phyloP scores from a whole-genome alignment of 306 rosid genomes.

The Nissolia schottii region DNA sequence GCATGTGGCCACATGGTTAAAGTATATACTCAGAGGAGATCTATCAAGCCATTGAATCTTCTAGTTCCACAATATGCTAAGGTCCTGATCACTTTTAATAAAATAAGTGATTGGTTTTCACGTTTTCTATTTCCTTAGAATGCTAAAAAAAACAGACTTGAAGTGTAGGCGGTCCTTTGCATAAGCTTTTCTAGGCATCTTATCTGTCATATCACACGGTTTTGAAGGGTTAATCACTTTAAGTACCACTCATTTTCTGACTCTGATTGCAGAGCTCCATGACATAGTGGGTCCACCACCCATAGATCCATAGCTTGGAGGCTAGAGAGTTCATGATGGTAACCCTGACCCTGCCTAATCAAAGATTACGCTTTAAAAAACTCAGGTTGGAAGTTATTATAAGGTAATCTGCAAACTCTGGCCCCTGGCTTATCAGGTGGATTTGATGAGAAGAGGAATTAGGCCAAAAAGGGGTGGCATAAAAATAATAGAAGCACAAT shows the following conservation, averaged over 20 bases:
- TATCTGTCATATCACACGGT: slow-evolving; percentile 27
- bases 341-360: neutral
- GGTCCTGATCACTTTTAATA: neutral
- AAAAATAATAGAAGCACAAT: neutral
- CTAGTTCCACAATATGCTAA: neutral
- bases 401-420: neutral
- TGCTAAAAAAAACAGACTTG: neutral
- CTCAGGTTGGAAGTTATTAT: neutral
- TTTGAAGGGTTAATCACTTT: slow-evolving; percentile 26
- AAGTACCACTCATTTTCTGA: slow-evolving; percentile 23
- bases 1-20: neutral
- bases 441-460: neutral
- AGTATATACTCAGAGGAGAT: neutral
- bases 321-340: neutral
- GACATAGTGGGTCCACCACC: neutral
- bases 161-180: neutral
- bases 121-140: slow-evolving; percentile 5
- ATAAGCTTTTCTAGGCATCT: slow-evolving; percentile 4
- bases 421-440: neutral
- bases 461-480: neutral
- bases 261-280: neutral
- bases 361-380: slow-evolving; percentile 1
- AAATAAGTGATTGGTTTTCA: neutral
- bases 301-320: neutral
- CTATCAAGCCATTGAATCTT: neutral